Conservation (phyloP, 345 rosid species). For the Murraya koenigii region DNA sequence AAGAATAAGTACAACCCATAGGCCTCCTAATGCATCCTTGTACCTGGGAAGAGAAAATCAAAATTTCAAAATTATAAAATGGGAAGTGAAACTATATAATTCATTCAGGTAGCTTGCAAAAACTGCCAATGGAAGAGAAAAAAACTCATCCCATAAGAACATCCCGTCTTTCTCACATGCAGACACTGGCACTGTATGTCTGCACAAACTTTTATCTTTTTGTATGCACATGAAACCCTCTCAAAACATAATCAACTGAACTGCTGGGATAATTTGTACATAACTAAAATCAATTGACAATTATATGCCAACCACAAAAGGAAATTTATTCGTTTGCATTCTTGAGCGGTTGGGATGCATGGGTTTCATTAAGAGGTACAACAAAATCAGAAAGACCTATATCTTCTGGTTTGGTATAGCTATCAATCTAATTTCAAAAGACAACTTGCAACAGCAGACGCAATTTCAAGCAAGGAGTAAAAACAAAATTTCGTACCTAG, state of each 20-base stretch:
- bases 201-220: neutral
- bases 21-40: constrained; percentile 94
- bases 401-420: neutral
- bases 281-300: neutral
- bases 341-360: neutral
- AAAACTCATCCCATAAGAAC: neutral
- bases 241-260: neutral
- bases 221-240: neutral
- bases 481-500: constrained; percentile 45
- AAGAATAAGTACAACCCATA: constrained; percentile 85
- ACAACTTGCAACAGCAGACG: neutral
- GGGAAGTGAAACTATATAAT: neutral
- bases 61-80: neutral
- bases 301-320: neutral
- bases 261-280: neutral
- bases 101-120: neutral
- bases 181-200: neutral
- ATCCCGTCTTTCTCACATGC: neutral
- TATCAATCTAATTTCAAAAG: neutral
- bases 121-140: neutral
- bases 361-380: neutral
- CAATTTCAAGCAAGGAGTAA: neutral
- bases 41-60: constrained; percentile 49
- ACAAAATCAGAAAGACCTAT: neutral
- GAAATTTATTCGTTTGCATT: neutral